Evolutionary conservation across 805 yeast species (phyloP).

Genomic region (Candida michaelii): DNA sequence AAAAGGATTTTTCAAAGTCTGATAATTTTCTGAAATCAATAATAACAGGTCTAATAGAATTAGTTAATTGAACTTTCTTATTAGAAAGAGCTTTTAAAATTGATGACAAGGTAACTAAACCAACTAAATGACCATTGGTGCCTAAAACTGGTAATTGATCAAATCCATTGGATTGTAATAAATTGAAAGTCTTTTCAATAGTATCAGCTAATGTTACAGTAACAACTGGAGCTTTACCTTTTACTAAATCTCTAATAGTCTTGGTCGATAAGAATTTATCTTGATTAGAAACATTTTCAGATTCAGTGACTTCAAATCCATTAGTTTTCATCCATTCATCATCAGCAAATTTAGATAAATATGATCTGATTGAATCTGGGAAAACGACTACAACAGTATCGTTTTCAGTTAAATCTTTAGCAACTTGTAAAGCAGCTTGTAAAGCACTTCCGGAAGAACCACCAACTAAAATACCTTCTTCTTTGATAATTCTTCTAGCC

Average conservation of each 20-base stretch:
- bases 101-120: slow-evolving; percentile 74
- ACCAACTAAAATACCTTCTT: slow-evolving; percentile 85
- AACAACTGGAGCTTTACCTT: slow-evolving; percentile 71
- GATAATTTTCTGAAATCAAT: slow-evolving; percentile 73
- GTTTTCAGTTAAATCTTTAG: slow-evolving; percentile 65
- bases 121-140: slow-evolving; percentile 60
- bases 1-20: slow-evolving; percentile 63
- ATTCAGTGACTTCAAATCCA: slow-evolving; percentile 60
- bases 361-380: slow-evolving; percentile 87
- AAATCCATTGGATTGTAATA: slow-evolving; percentile 72
- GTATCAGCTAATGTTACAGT: slow-evolving; percentile 63
- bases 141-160: slow-evolving; percentile 82
- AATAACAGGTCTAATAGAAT: slow-evolving; percentile 58
- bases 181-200: slow-evolving; percentile 62
- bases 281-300: slow-evolving; percentile 40
- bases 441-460: slow-evolving; percentile 88
- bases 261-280: slow-evolving; percentile 39
- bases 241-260: slow-evolving; percentile 65
- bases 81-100: slow-evolving; percentile 66
- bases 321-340: slow-evolving; percentile 88
- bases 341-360: slow-evolving; percentile 82
- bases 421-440: slow-evolving; percentile 72
- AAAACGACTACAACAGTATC: slow-evolving; percentile 77
- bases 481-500: slow-evolving; percentile 78
- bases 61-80: slow-evolving; percentile 54